Evolutionary conservation across 345 rosid species (phyloP), one percentile per base, ranked within the genome.

Genomic region (Streptanthus diversifolius): DNA sequence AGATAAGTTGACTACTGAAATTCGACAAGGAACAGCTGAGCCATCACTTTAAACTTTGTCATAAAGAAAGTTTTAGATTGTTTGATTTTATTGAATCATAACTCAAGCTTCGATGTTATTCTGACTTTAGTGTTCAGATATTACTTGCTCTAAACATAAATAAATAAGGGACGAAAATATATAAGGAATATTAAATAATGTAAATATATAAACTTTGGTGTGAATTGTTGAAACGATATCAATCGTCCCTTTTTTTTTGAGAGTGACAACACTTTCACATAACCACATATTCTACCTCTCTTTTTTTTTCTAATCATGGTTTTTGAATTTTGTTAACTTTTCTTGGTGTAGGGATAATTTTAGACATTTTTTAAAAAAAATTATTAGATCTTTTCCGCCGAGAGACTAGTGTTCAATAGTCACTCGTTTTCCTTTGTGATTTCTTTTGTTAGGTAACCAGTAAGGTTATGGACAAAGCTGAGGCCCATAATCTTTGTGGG

Each of bases 261-360:
- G 43, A 25, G 62, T 57, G 62, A 57, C 62, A 57, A 57, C 43
- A 56, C 22, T 8, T 17, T 57, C 43, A 33, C 62, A 56, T 30
- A 32, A 30, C 39, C 41, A 33, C 24, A 32, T 32, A 17, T 56
- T 17, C 41, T 17, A 3, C 12, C 7, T 53, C 25, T 54, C 3
- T 25, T 54, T 54, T 8, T 9, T 55, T 19, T 15, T 3, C 18
- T 30, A 44, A 44, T 15, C 21, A 21, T 44, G 9, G 21, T 19
- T 55, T 15, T 30, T 19, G 24, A 15, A 55, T 30, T 7, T 55
- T 55, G 24, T 55, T 30, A n/a, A 15, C 8, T n/a, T n/a, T 57
- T 57, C 39, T 56, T 17, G 41, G 62, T 56, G 41, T 14, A 10
- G 22, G 21, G 39, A 55, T n/a, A 6, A 54, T 7, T 51, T 47